These are phyloP conservation scores for Diaporthe velutina DNA, from an alignment of 2,329 filamentous ascomycete genomes.

Conservation along the genomic window DNA sequence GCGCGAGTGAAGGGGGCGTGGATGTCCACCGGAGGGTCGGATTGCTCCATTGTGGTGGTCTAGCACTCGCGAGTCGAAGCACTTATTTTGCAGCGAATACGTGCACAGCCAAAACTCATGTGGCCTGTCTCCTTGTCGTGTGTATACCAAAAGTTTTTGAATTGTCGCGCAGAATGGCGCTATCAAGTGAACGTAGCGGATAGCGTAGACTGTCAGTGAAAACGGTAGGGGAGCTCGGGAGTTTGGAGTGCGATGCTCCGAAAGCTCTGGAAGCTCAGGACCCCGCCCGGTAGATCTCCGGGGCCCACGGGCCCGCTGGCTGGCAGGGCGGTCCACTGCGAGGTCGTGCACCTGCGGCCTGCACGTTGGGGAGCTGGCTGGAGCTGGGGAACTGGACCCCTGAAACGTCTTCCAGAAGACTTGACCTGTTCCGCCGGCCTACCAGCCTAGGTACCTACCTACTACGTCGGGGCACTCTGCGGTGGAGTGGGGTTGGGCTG, in stretches of 20 bases:
- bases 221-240: not conserved
- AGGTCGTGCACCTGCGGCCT: not conserved
- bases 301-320: slow-evolving; percentile 13
- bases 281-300: slow-evolving; percentile 20
- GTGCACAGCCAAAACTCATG: not conserved
- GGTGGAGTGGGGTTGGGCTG: not conserved
- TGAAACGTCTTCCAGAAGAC: slow-evolving; percentile 20
- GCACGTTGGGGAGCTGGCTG: not conserved
- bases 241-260: too few species aligned
- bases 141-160: not conserved
- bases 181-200: not conserved
- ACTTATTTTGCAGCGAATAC: not conserved
- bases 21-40: slow-evolving; percentile 41
- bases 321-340: not conserved
- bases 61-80: not conserved
- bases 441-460: not conserved
- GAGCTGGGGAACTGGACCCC: slow-evolving; percentile 7
- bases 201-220: not conserved
- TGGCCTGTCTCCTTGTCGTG: not conserved
- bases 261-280: too few species aligned
- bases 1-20: slow-evolving; percentile 75
- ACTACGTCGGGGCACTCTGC: not conserved
- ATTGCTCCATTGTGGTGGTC: slow-evolving; percentile 37
- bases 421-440: not conserved
- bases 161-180: not conserved